These are phyloP conservation scores for Blumeriella jaapii DNA, from an alignment of 2,329 filamentous ascomycete genomes.

Conservation along the genomic window DNA sequence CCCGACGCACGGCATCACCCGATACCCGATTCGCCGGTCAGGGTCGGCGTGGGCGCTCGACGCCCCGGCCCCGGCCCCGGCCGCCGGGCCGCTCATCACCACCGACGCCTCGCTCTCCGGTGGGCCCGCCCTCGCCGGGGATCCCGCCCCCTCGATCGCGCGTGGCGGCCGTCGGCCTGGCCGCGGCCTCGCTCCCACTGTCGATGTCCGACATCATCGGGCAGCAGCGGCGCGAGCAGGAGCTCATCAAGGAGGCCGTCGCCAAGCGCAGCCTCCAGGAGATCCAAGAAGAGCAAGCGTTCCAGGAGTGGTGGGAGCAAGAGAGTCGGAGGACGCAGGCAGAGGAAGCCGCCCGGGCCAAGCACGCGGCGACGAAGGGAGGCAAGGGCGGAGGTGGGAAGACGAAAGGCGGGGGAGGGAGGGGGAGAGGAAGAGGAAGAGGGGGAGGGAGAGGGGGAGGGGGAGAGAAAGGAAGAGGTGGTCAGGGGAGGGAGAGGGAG, in stretches of 20 bases:
- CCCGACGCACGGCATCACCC: constrained; percentile 42
- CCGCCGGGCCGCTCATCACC: constrained; percentile 11
- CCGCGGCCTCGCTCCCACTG: constrained; percentile 53
- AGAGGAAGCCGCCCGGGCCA: constrained; percentile 19
- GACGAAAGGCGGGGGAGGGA: constrained; percentile 4
- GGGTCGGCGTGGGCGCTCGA: constrained; percentile 16
- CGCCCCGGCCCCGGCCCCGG: too few species aligned
- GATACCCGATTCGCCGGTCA: constrained; percentile 54
- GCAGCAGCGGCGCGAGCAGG: constrained; percentile 76
- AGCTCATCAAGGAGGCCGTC: constrained; percentile 68
- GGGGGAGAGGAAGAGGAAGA: too few species aligned
- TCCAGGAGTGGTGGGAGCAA: constrained; percentile 92
- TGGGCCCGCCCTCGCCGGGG: constrained; percentile 29
- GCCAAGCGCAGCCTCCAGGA: constrained; percentile 85
- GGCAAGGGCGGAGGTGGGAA: constrained; percentile 4
- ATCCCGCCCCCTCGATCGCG: constrained; percentile 51
- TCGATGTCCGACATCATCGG: constrained; percentile 83
- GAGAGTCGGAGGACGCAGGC: constrained; percentile 60
- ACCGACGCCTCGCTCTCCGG: constrained; percentile 9
- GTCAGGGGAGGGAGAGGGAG: constrained; percentile 9
- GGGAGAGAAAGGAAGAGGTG: constrained; percentile 4
- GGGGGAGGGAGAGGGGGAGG: too few species aligned
- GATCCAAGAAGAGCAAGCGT: constrained; percentile 93
- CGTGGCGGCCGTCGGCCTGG: constrained; percentile 44
- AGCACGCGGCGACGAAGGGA: not conserved